phyloP scores from a whole-genome alignment of 1,284 basidiomycete genomes.

The Pseudozyma sp. region DNA sequence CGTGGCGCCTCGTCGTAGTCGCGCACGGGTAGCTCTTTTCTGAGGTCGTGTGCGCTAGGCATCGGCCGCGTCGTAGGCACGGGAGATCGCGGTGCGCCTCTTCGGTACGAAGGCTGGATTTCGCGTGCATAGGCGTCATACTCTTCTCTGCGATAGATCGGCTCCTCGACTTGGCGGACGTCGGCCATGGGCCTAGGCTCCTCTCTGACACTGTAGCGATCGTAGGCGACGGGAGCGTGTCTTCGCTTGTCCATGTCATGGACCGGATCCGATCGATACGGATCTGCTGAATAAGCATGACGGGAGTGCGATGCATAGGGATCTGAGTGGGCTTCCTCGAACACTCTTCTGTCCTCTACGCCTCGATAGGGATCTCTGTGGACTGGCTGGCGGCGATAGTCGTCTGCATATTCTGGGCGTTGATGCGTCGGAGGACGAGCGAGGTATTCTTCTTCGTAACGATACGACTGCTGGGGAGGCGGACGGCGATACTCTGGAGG shows the following conservation, averaged over 20 bases:
- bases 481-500: slow-evolving; percentile 29
- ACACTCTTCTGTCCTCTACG: slow-evolving; percentile 17
- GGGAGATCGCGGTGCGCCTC: slow-evolving; percentile 28
- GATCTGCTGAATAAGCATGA: slow-evolving; percentile 10
- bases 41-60: slow-evolving; percentile 11
- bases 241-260: slow-evolving; percentile 30
- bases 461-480: slow-evolving; percentile 19
- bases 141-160: slow-evolving; percentile 24
- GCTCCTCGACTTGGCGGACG: slow-evolving; percentile 16
- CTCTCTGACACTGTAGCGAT: slow-evolving; percentile 27
- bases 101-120: slow-evolving; percentile 53
- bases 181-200: slow-evolving; percentile 13
- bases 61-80: slow-evolving; percentile 19
- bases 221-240: slow-evolving; percentile 19
- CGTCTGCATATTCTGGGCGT: slow-evolving; percentile 18
- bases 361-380: slow-evolving; percentile 22
- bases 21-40: slow-evolving; percentile 14
- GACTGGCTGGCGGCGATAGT: slow-evolving; percentile 25
- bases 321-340: slow-evolving; percentile 21
- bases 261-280: slow-evolving; percentile 13
- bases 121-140: slow-evolving; percentile 38
- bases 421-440: slow-evolving; percentile 16
- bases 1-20: slow-evolving; percentile 9
- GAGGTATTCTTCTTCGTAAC: slow-evolving; percentile 31
- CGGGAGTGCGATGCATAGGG: slow-evolving; percentile 31